Percentiles rank a stretch among this genome's conserved stretches.
phyloP scores from a whole-genome alignment of 2,329 filamentous ascomycete genomes.

The Fusarium sp. region DNA sequence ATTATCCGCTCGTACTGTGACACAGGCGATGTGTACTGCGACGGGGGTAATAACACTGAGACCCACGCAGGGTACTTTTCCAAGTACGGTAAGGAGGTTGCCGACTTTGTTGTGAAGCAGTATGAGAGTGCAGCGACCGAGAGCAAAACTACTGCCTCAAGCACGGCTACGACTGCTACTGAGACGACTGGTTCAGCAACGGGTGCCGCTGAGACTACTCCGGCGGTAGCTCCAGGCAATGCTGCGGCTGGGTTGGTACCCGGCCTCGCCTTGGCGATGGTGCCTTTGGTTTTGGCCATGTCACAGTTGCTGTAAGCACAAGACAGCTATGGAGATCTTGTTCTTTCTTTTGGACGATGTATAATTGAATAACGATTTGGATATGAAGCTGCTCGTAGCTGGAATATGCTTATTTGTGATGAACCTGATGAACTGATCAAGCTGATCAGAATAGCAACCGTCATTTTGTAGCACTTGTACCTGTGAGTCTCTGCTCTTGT shows the following conservation, averaged over 20 bases:
- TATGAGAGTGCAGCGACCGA: constrained; percentile 46
- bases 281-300: constrained; percentile 21
- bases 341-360: background rate
- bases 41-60: constrained; percentile 47
- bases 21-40: constrained; percentile 59
- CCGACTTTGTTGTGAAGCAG: constrained; percentile 54
- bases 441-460: background rate
- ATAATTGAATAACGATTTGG: background rate
- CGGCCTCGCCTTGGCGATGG: constrained; percentile 10
- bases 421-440: background rate
- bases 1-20: constrained; percentile 59
- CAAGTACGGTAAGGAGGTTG: constrained; percentile 53
- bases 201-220: constrained; percentile 2
- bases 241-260: constrained; percentile 28
- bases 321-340: background rate
- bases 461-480: no score
- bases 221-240: constrained; percentile 24
- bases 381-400: no score
- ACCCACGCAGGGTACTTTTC: constrained; percentile 56
- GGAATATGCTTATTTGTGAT: background rate
- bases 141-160: constrained; percentile 10
- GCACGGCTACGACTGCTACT: constrained; percentile 16
- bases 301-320: background rate
- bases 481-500: no score
- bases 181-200: constrained; percentile 17